These are phyloP conservation scores for Aspergillus steynii DNA, from an alignment of 495 filamentous ascomycete genomes.

Conservation along the genomic window DNA sequence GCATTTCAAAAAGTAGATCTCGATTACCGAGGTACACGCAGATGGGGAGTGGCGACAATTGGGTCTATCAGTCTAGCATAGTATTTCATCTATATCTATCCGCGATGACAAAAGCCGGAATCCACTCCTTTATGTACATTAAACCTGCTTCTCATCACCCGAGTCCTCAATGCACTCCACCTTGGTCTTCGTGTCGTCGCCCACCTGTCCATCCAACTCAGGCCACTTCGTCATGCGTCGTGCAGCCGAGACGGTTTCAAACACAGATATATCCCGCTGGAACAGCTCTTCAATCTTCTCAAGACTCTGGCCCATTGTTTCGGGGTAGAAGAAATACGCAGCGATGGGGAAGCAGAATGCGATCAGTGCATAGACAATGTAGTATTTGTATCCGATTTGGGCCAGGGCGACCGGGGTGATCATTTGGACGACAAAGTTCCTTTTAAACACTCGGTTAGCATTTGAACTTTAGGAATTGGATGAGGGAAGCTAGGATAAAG, in stretches of 20 bases:
- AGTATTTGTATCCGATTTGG: conserved; percentile 54
- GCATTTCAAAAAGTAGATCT: conserved; percentile 15
- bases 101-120: too few relatives aligned
- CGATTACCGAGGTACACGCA: not conserved
- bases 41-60: not conserved
- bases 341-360: conserved; percentile 33
- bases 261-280: conserved; percentile 7
- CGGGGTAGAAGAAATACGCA: conserved; percentile 67
- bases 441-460: not conserved
- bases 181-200: not conserved
- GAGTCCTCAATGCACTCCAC: not conserved
- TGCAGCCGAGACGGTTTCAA: conserved; percentile 3
- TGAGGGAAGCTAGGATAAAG: not conserved
- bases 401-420: conserved; percentile 55
- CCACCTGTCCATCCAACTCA: not conserved
- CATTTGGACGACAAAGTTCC: conserved; percentile 49
- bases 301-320: conserved; percentile 38
- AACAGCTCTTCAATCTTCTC: conserved; percentile 16
- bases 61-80: not conserved
- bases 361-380: conserved; percentile 53
- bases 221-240: not conserved
- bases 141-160: not conserved
- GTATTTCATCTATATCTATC: not conserved
- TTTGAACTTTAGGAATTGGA: not conserved
- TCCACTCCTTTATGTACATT: too few relatives aligned